Conservation (phyloP, 768 basidiomycete genomes). For the Cytidiella melzeri region DNA sequence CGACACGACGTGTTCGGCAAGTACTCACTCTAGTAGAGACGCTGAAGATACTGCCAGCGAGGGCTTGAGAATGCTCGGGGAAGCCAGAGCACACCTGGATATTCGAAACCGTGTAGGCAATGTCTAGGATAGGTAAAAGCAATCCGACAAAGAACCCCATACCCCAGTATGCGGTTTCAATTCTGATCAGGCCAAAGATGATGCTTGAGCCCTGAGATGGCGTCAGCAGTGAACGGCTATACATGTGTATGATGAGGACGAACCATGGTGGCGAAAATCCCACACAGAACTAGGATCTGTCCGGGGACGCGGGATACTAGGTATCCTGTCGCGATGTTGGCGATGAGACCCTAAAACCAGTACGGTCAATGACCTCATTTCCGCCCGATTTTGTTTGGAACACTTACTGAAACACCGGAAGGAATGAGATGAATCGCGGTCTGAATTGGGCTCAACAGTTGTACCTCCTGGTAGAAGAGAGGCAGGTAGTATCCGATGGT, state of each 20-base stretch:
- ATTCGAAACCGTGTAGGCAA: slow-evolving; percentile 29
- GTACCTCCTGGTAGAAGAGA: slow-evolving; percentile 30
- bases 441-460: slow-evolving; percentile 23
- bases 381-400: too few species aligned
- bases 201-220: slow-evolving; percentile 23
- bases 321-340: slow-evolving; percentile 14
- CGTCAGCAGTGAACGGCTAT: not conserved
- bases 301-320: slow-evolving; percentile 24
- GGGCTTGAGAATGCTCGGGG: slow-evolving; percentile 28
- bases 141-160: slow-evolving; percentile 28
- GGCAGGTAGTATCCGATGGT: slow-evolving; percentile 27
- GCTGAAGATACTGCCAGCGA: slow-evolving; percentile 31
- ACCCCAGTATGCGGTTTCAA: slow-evolving; percentile 27
- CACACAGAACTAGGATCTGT: slow-evolving; percentile 24
- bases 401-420: slow-evolving; percentile 26
- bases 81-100: slow-evolving; percentile 26
- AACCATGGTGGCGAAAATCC: slow-evolving; percentile 25
- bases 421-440: slow-evolving; percentile 30
- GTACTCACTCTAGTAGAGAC: slow-evolving; percentile 25
- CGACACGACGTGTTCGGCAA: not conserved
- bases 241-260: slow-evolving; percentile 1
- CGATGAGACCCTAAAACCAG: slow-evolving; percentile 11
- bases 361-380: too few species aligned
- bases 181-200: slow-evolving; percentile 28
- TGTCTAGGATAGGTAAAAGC: slow-evolving; percentile 24